phyloP scores from a whole-genome alignment of 148 eudicot genomes.

The Spergularia marina region DNA sequence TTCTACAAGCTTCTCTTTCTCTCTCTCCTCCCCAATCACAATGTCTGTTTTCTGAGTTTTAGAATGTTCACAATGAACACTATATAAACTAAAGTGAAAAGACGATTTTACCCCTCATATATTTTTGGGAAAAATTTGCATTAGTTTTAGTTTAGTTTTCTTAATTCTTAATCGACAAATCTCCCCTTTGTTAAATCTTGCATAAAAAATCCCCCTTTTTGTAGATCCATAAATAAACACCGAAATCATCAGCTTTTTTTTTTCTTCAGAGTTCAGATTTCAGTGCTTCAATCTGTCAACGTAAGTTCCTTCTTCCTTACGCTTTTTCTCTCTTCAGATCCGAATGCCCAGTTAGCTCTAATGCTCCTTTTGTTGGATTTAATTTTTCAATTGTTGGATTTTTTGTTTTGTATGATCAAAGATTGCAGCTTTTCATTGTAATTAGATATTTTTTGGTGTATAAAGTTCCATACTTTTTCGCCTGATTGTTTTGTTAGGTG shows the following conservation, averaged over 20 bases:
- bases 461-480: not conserved
- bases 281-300: not conserved
- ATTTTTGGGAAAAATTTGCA: no score
- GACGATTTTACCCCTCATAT: no score
- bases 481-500: not conserved
- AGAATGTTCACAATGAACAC: no score
- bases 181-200: not conserved
- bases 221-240: not conserved
- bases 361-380: not conserved
- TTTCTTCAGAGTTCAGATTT: not conserved
- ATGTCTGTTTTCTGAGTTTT: no score
- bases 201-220: not conserved
- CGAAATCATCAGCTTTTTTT: not conserved
- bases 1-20: no score
- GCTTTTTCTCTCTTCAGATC: slow-evolving; percentile 9
- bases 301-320: slow-evolving; percentile 11
- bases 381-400: not conserved
- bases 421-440: slow-evolving; percentile 5
- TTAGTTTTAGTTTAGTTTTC: no score
- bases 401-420: not conserved
- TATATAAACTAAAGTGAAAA: no score
- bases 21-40: not conserved
- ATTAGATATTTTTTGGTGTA: not conserved
- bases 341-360: not conserved
- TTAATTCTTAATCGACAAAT: not conserved